Percentiles rank a stretch among this genome's conserved stretches.
Evolutionary conservation across 306 rosid genomes (phyloP).

Genomic region (Prunus fruticosa): DNA sequence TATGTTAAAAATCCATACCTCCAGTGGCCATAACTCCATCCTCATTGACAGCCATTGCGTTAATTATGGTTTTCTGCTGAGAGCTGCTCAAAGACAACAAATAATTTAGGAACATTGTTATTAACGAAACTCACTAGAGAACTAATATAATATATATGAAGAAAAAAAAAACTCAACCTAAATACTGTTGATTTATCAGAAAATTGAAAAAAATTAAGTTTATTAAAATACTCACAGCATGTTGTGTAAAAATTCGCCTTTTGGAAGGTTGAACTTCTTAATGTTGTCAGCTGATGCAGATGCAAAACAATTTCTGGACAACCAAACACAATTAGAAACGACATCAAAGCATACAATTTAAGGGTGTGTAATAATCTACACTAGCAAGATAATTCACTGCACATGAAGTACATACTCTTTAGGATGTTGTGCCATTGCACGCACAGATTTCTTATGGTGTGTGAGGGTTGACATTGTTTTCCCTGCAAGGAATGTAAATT

Average conservation of each 20-base stretch:
- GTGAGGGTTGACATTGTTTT: constrained; percentile 92
- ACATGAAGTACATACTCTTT: constrained; percentile 64
- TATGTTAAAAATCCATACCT: constrained; percentile 50
- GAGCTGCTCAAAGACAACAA: constrained; percentile 50
- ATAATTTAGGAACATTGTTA: constrained; percentile 10
- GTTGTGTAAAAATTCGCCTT: constrained; percentile 91
- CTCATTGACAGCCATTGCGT: constrained; percentile 95
- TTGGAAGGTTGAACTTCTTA: constrained; percentile 91
- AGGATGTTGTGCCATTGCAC: constrained; percentile 96
- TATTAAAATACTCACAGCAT: constrained; percentile 79
- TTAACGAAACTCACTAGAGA: neutral
- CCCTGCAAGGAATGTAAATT: constrained; percentile 42
- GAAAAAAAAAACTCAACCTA: neutral
- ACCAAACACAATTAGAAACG: constrained; percentile 5
- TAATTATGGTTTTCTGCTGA: constrained; percentile 94
- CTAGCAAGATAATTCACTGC: constrained; percentile 6
- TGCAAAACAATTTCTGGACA: constrained; percentile 78
- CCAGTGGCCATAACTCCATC: constrained; percentile 96
- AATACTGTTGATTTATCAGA: neutral
- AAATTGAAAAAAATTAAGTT: constrained; percentile 5
- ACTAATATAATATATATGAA: neutral
- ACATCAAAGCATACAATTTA: neutral
- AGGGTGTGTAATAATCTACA: constrained; percentile 8
- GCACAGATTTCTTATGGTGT: constrained; percentile 93
- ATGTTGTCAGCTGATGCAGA: constrained; percentile 99